These are phyloP conservation scores for Phaeotremella skinneri DNA, from an alignment of 768 basidiomycete genomes.

Conservation along the genomic window DNA sequence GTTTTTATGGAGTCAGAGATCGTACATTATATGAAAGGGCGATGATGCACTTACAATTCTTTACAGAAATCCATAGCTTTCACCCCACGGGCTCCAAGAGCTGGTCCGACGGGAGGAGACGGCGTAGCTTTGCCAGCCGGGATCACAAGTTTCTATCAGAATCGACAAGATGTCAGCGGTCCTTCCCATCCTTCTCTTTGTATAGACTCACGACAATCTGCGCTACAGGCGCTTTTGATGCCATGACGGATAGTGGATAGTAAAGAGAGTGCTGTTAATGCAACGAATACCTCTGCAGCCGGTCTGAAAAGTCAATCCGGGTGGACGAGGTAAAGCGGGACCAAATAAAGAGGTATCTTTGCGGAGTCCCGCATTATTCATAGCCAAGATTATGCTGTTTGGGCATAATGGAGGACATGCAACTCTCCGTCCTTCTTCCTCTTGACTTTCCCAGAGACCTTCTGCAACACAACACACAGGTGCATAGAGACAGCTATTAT, in stretches of 20 bases:
- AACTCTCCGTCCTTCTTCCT: too few species aligned
- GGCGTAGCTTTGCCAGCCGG: constrained; percentile 93
- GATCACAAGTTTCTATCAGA: constrained; percentile 62
- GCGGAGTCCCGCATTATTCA: too few species aligned
- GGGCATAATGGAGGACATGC: too few species aligned
- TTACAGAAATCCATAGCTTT: constrained; percentile 99
- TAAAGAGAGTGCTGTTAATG: background rate
- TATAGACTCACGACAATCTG: constrained; percentile 9
- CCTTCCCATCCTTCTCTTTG: background rate
- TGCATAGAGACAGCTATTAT: background rate
- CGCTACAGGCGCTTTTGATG: constrained; percentile 13
- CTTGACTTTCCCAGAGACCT: too few species aligned
- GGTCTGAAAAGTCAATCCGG: background rate
- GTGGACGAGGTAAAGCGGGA: too few species aligned
- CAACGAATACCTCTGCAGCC: background rate
- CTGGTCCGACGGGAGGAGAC: constrained; percentile 93
- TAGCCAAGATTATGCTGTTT: too few species aligned
- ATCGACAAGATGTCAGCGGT: background rate
- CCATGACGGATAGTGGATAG: background rate
- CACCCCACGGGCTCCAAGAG: constrained; percentile 94
- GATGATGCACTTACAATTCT: constrained; percentile 66
- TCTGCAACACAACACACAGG: background rate
- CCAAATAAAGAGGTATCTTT: too few species aligned
- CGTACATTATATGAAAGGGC: too few species aligned
- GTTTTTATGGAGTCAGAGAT: background rate